These are phyloP conservation scores for Fraxinus xanthoxyloides DNA, from an alignment of 305 asterid genomes.

Conservation along the genomic window DNA sequence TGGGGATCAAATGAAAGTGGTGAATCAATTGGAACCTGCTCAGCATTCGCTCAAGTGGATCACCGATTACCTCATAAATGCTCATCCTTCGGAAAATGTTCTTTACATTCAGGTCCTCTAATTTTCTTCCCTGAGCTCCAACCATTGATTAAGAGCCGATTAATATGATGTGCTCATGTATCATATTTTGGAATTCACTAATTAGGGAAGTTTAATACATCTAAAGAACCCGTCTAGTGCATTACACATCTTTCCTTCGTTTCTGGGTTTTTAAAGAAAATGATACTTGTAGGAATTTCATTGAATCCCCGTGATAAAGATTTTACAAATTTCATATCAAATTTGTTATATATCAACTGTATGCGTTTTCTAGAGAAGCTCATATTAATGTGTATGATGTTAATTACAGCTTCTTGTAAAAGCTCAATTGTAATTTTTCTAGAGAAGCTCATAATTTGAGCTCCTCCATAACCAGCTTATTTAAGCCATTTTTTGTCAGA, in stretches of 20 bases:
- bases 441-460: not conserved
- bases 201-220: not conserved
- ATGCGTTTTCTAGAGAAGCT: not conserved
- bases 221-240: not conserved
- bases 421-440: not conserved
- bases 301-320: not conserved
- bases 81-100: conserved; percentile 75
- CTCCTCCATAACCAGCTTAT: not conserved
- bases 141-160: not conserved
- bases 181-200: not conserved
- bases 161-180: not conserved
- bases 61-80: conserved; percentile 71
- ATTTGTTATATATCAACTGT: not conserved
- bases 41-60: conserved; percentile 83
- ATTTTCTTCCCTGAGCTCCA: not conserved
- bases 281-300: not conserved
- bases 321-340: not conserved
- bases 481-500: not conserved
- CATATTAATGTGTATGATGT: not conserved
- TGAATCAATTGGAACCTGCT: conserved; percentile 65
- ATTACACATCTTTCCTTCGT: not conserved
- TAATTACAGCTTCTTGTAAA: not conserved
- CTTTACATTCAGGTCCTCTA: conserved; percentile 73
- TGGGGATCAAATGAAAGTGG: conserved; percentile 86
- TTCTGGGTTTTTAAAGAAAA: not conserved